phyloP scores from a whole-genome alignment of 352 stramenopile genomes.

The Peronospora belbahrii region DNA sequence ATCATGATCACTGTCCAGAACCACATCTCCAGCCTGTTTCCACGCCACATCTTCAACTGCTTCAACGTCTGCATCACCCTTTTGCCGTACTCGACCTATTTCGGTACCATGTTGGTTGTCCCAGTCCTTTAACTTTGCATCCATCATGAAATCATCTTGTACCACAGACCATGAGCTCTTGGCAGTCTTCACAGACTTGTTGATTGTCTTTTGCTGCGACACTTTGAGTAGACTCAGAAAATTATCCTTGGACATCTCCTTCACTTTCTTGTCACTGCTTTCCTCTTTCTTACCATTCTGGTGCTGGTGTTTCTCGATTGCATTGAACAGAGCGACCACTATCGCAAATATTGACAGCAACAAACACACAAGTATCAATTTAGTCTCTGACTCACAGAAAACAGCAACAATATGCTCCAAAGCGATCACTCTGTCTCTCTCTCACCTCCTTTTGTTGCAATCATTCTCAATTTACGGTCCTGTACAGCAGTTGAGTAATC shows the following conservation, averaged over 20 bases:
- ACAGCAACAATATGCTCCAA: no score
- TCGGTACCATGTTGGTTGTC: constrained; percentile 52
- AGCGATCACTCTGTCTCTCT: no score
- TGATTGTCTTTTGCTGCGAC: constrained; percentile 32
- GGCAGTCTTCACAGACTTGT: constrained; percentile 1
- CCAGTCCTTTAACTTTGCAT: constrained; percentile 82
- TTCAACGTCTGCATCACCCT: constrained; percentile 53
- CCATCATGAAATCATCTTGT: constrained; percentile 84
- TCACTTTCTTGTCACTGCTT: constrained; percentile 74
- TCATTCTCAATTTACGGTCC: constrained; percentile 67
- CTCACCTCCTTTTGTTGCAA: constrained; percentile 75
- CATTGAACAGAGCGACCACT: constrained; percentile 83
- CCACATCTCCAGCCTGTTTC: constrained; percentile 44
- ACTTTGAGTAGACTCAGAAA: constrained; percentile 75
- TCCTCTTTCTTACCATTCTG: constrained; percentile 45
- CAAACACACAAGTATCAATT: neutral
- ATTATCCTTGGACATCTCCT: constrained; percentile 80
- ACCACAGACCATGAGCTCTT: constrained; percentile 79
- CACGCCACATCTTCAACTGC: constrained; percentile 56
- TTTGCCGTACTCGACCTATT: constrained; percentile 31
- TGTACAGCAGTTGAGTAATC: constrained; percentile 46
- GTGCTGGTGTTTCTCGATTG: constrained; percentile 82
- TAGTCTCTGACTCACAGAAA: neutral
- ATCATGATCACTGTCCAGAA: constrained; percentile 45
- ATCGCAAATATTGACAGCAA: constrained; percentile 3